phyloP scores from a whole-genome alignment of 1,284 basidiomycete species.

The Porodaedalea pini region DNA sequence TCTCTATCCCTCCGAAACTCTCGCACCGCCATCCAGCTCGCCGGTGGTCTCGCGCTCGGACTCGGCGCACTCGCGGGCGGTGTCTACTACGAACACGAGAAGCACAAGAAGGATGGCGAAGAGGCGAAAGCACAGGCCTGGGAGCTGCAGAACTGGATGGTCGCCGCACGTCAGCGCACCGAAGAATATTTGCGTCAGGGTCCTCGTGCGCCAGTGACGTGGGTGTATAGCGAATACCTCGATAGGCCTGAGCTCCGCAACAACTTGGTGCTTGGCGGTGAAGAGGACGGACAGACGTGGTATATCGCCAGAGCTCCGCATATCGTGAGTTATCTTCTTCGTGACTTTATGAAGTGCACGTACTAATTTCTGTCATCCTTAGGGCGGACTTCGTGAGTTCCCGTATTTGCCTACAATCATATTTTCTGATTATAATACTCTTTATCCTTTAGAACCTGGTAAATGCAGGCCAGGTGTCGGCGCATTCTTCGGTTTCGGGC shows the following conservation, averaged over 20 bases:
- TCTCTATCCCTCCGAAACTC: not conserved
- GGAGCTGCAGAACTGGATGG: slow-evolving; percentile 53
- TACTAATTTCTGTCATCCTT: not conserved
- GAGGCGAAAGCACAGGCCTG: slow-evolving; percentile 54
- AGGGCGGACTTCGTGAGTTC: slow-evolving; percentile 20
- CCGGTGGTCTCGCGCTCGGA: slow-evolving; percentile 58
- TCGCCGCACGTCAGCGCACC: slow-evolving; percentile 52
- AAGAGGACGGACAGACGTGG: slow-evolving; percentile 14
- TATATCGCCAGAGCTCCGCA: slow-evolving; percentile 18
- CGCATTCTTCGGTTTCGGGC: slow-evolving; percentile 11
- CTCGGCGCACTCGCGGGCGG: slow-evolving; percentile 46
- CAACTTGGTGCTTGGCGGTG: slow-evolving; percentile 3
- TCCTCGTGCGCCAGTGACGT: slow-evolving; percentile 47
- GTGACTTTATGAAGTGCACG: not conserved
- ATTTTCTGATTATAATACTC: not conserved
- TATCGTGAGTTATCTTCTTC: slow-evolving; percentile 10
- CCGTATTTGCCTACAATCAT: not conserved
- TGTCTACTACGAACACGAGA: slow-evolving; percentile 45
- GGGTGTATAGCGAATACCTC: slow-evolving; percentile 33
- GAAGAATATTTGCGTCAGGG: slow-evolving; percentile 45
- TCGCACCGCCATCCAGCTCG: slow-evolving; percentile 42
- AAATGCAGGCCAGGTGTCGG: slow-evolving; percentile 14
- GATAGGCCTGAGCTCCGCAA: slow-evolving; percentile 10
- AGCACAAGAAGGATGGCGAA: slow-evolving; percentile 55
- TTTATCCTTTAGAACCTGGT: slow-evolving; percentile 13